Conservation (phyloP, 2,329 filamentous ascomycete genomes). For the Ascochyta koolunga region DNA sequence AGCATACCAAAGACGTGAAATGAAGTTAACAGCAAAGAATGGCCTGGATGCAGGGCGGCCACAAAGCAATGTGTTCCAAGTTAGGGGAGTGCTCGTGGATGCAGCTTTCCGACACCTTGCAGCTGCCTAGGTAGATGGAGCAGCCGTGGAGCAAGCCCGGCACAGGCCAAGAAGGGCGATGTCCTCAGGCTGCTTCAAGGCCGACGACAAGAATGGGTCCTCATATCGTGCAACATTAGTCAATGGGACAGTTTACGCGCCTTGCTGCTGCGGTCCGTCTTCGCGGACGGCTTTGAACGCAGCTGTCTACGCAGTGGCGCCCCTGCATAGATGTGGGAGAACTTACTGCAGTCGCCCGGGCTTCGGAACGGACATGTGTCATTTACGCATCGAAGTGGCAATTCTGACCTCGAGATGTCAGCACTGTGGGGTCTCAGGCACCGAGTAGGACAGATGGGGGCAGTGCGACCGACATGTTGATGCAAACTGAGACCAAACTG, state of each 20-base stretch:
- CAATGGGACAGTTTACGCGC: conserved; percentile 3
- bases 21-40: background rate
- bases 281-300: conserved; percentile 7
- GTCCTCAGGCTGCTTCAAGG: conserved; percentile 12
- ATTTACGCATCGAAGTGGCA: background rate
- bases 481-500: conserved; percentile 11
- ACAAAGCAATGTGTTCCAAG: background rate
- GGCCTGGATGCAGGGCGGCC: background rate
- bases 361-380: conserved; percentile 18
- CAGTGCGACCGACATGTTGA: conserved; percentile 1
- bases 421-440: conserved; percentile 5
- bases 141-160: conserved; percentile 7
- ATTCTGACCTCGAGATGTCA: conserved; percentile 3
- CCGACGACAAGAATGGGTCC: conserved; percentile 1
- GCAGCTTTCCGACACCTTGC: background rate
- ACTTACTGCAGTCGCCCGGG: conserved; percentile 6
- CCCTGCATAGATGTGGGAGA: conserved; percentile 11
- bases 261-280: conserved; percentile 11
- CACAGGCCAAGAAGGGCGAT: conserved; percentile 16
- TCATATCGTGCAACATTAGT: conserved; percentile 5
- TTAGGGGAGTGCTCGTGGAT: conserved; percentile 1
- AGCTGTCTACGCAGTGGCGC: conserved; percentile 2
- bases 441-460: background rate
- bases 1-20: background rate
- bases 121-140: background rate